Conservation (phyloP, 1,284 basidiomycete species). For the Austroboletus niveus region DNA sequence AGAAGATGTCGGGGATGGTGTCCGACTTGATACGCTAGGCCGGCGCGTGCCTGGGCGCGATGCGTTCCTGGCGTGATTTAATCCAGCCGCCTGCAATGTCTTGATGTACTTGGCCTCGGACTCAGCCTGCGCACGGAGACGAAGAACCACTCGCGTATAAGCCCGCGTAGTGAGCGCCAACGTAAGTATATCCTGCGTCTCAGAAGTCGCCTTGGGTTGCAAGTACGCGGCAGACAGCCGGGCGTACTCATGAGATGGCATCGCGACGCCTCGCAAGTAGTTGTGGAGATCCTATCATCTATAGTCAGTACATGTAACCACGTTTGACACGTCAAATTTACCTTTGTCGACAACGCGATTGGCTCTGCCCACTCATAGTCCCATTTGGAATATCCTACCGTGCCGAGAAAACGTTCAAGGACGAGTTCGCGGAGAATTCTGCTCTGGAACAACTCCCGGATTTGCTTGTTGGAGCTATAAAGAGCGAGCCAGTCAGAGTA, state of each 20-base stretch:
- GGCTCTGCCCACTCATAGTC: conserved; percentile 55
- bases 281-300: conserved; percentile 61
- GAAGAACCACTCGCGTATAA: conserved; percentile 71
- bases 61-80: neutral
- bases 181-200: conserved; percentile 39
- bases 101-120: conserved; percentile 36
- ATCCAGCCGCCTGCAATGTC: conserved; percentile 11
- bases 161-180: conserved; percentile 61
- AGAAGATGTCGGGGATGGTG: conserved; percentile 60
- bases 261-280: conserved; percentile 74
- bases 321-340: conserved; percentile 27
- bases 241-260: conserved; percentile 69
- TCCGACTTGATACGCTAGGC: conserved; percentile 48
- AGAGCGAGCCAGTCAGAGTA: conserved; percentile 69
- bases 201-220: conserved; percentile 36
- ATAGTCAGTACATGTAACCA: conserved; percentile 1
- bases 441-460: conserved; percentile 49
- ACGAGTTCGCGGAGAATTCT: conserved; percentile 58
- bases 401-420: conserved; percentile 62
- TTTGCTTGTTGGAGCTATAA: conserved; percentile 50
- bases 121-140: conserved; percentile 73
- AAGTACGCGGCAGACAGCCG: conserved; percentile 55
- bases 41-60: conserved; percentile 19
- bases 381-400: conserved; percentile 72
- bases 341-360: conserved; percentile 57